Base-by-base conservation (phyloP, 495 filamentous ascomycete species). In the Aspergillus carlsbadensis region DNA sequence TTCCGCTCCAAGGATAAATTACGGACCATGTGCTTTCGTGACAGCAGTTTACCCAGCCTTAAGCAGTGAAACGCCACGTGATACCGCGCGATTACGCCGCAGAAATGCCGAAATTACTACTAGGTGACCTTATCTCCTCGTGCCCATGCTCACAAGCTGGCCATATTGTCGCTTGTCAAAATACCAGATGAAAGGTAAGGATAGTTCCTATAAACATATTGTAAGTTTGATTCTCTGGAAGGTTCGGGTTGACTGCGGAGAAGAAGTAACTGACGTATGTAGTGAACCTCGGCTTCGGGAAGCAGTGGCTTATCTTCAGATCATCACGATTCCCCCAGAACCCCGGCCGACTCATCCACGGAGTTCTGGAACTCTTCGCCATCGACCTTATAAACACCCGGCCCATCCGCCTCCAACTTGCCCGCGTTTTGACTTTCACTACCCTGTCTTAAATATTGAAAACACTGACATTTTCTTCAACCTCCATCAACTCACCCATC, bases 281-380 rank as follows among this genome's bases (percentile, higher is more conserved):
- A 39, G 60, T 61, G 58, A 68, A 70, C 74, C 74, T 77, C 74
- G 74, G 74, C 70, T 66, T 64, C 72, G 68, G 70, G 61, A 62
- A 65, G 63, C 26, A 8, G 51, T 60, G 62, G 62, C 70, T 69
- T 65, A 64, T 63, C 64, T 58, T 43, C 54, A 24, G 51, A 56
- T 59, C 57, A 64, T 69, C 67, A 65, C 65, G 45, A 56, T 46
- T 69, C 59, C 73, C 67, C 73, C 67, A 66, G 70, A 67, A 54
- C 67, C 59, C 63, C 54, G 56, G 43, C 49, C 50, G 46, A 37
- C 49, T 58, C 58, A 62, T 66, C 64, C 50, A 60, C 58, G 53
- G 42, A 57, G 58, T 71, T 73, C 69, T 70, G 68, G 70, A 72
- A 71, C 64, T 58, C 64, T 57, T 58, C 45, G 8, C 50, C 42